Evolutionary conservation across 1,139 yeast species (phyloP).

Genomic region (Taphrina deformans): DNA sequence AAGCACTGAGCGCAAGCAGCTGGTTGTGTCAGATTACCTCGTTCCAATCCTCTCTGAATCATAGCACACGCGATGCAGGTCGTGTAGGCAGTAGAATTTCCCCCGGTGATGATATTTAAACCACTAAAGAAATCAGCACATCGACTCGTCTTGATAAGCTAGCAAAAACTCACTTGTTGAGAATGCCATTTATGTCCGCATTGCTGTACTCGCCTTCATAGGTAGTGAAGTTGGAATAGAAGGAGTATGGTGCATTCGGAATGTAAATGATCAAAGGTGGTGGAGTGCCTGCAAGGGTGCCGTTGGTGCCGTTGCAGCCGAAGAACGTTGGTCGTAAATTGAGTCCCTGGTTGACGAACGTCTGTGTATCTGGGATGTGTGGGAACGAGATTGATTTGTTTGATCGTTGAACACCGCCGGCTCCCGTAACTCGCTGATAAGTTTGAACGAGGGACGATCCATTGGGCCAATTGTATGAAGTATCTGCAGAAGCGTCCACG

Average conservation of each 20-base stretch:
- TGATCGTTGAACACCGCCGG: slow-evolving; percentile 62
- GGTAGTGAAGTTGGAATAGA: slow-evolving; percentile 69
- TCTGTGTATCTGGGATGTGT: slow-evolving; percentile 72
- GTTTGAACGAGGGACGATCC: slow-evolving; percentile 66
- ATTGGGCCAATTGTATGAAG: slow-evolving; percentile 67
- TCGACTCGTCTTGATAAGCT: too few relatives aligned
- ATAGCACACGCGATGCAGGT: slow-evolving; percentile 89
- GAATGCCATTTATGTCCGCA: slow-evolving; percentile 58
- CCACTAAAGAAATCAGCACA: slow-evolving; percentile 61
- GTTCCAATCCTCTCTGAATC: slow-evolving; percentile 76
- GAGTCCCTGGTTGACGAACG: slow-evolving; percentile 54
- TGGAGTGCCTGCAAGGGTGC: slow-evolving; percentile 41
- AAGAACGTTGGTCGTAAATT: slow-evolving; percentile 74
- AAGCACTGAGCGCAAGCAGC: slow-evolving; percentile 76
- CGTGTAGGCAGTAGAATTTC: slow-evolving; percentile 74
- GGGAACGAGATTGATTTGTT: slow-evolving; percentile 73
- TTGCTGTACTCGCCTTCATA: slow-evolving; percentile 63
- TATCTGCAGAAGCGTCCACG: slow-evolving; percentile 82
- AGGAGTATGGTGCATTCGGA: slow-evolving; percentile 73
- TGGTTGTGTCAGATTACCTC: slow-evolving; percentile 62
- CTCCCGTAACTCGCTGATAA: slow-evolving; percentile 55
- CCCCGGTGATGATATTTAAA: slow-evolving; percentile 71
- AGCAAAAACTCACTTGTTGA: slow-evolving; percentile 27
- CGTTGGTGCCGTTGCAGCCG: slow-evolving; percentile 74
- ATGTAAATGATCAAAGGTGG: slow-evolving; percentile 76